Percentiles rank a stretch among this genome's conserved stretches.
These are phyloP conservation scores for Lathyrus tuberosus DNA, from an alignment of 306 rosid genomes.

Conservation along the genomic window DNA sequence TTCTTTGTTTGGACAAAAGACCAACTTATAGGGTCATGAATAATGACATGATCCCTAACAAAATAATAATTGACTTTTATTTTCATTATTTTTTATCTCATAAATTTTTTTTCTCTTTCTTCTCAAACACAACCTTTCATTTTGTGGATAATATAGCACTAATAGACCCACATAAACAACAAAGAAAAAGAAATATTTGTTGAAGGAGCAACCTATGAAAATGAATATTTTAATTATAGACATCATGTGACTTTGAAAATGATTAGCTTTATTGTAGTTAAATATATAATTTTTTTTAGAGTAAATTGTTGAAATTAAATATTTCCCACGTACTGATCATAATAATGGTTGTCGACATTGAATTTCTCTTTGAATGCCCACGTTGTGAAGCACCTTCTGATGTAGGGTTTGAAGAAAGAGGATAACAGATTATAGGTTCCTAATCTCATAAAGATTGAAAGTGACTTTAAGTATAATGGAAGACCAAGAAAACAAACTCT, in stretches of 20 bases:
- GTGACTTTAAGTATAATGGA: slow-evolving; percentile 16
- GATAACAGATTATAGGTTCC: slow-evolving; percentile 36
- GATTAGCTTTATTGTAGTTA: too few species aligned
- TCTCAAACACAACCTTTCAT: slow-evolving; percentile 18
- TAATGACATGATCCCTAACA: slow-evolving; percentile 40
- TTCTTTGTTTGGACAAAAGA: slow-evolving; percentile 25
- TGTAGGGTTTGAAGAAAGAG: slow-evolving; percentile 27
- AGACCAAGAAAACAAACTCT: neutral
- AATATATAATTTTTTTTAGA: too few species aligned
- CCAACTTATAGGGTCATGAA: slow-evolving; percentile 23
- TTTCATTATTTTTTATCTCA: neutral
- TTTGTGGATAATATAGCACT: slow-evolving; percentile 18
- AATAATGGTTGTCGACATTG: slow-evolving; percentile 35
- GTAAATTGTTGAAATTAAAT: too few species aligned
- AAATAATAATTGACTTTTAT: slow-evolving; percentile 38
- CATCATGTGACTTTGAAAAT: neutral
- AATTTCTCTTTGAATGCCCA: slow-evolving; percentile 36
- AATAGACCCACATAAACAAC: slow-evolving; percentile 12
- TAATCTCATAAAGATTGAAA: slow-evolving; percentile 35
- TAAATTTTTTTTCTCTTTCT: neutral
- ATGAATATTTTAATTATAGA: neutral
- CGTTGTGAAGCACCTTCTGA: slow-evolving; percentile 34
- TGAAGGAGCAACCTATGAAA: slow-evolving; percentile 28
- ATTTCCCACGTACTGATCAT: slow-evolving; percentile 26
- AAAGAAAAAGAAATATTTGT: slow-evolving; percentile 32